Evolutionary conservation across 2,329 filamentous ascomycete genomes (phyloP).

Genomic region (Hypoxylon sp.): DNA sequence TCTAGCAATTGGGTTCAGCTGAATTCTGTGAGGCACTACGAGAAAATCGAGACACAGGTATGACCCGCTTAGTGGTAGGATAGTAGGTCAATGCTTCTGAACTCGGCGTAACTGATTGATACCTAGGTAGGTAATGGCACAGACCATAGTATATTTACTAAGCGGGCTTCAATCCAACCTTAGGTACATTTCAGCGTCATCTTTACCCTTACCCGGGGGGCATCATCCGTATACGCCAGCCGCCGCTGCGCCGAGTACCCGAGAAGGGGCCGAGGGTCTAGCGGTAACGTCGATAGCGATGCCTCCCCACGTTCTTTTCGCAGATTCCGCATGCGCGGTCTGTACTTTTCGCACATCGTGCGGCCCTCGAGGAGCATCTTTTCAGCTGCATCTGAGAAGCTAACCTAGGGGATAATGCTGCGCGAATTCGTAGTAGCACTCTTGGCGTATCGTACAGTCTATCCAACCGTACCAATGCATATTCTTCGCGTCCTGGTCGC

Average conservation of each 20-base stretch:
- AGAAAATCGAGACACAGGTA: too few species aligned
- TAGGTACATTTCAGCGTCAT: conserved; percentile 45
- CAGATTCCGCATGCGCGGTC: conserved; percentile 52
- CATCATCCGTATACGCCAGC: conserved; percentile 48
- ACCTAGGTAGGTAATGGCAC: too few species aligned
- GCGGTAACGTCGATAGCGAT: too few species aligned
- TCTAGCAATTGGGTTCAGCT: too few species aligned
- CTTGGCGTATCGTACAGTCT: conserved; percentile 52
- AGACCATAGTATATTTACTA: too few species aligned
- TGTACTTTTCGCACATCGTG: conserved; percentile 55
- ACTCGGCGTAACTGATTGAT: too few species aligned
- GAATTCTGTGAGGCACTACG: too few species aligned
- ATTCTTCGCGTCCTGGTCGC: conserved; percentile 42
- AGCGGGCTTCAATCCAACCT: too few species aligned
- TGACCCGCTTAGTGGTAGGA: too few species aligned
- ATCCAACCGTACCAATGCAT: conserved; percentile 54
- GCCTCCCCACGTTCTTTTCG: conserved; percentile 51
- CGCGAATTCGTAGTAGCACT: conserved; percentile 53
- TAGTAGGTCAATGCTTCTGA: too few species aligned
- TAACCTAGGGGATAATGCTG: conserved; percentile 45
- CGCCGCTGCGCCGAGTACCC: conserved; percentile 45
- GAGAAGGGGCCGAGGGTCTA: conserved; percentile 45
- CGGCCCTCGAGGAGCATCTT: conserved; percentile 36
- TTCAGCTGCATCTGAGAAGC: conserved; percentile 49
- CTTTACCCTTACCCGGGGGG: conserved; percentile 43